Evolutionary conservation across 2,329 filamentous ascomycete genomes (phyloP), one percentile per base, ranked within the genome.

Genomic region (Talaromyces piceae): DNA sequence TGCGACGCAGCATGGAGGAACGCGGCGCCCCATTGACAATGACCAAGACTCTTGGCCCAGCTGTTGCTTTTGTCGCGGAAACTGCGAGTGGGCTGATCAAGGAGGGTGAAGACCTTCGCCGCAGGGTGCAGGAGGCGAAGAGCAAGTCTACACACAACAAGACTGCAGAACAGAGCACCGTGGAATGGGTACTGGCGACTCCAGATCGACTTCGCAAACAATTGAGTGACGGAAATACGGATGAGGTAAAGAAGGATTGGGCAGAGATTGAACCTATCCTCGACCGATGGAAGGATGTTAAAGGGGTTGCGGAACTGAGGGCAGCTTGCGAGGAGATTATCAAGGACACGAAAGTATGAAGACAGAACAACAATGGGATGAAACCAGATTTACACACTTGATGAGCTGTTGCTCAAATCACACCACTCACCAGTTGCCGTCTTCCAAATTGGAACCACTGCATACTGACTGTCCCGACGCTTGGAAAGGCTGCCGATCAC

Each of bases 1-100:
- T 76, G 73, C 65, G 73, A 27, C 63, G 61, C 52, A 74, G 71
- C 52, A 74, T 76, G 67, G 73, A 75, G 57, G 70, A 73, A 45
- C 63, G 69, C 3, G 64, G 69, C 2, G 65, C 67, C 9, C 70
- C 73, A n/a, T 62, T 75, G 60, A 69, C 67, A 0, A 70, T 74
- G 64, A 72, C 72, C 11, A 73, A 72, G 54, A 73, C 69, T 4
- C 53, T 74, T 31, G 64, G 63, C 3, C 69, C 69, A 26, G 67
- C 70, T 2, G 68, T 74, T 57, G 62, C 65, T 1, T 72, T 72
- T 51, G 70, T 74, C 51, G 69, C 72, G 12, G 71, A 72, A 58
- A 74, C 70, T 28, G 71, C 69, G 13, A 63, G 63, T 12, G 57
- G 63, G 1, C 54, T 73, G 53, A 72, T 70, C 41, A 61, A 66